phyloP scores from a whole-genome alignment of 805 yeast species.

The Hemisphaericaspora nanyangensis region DNA sequence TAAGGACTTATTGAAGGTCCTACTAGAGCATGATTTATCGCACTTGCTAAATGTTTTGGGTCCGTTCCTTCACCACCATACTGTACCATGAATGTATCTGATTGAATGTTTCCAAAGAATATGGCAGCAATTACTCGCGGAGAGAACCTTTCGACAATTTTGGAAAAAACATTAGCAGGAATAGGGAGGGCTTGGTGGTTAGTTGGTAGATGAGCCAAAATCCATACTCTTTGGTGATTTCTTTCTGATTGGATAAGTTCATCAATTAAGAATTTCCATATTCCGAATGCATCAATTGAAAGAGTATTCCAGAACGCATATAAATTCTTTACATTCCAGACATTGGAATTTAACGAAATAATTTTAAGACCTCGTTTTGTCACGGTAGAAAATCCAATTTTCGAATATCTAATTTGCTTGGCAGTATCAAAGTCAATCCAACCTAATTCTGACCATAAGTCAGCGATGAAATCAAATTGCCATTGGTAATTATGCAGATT shows the following conservation, averaged over 20 bases:
- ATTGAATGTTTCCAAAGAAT: slow-evolving; percentile 70
- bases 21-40: slow-evolving; percentile 58
- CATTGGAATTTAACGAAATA: slow-evolving; percentile 62
- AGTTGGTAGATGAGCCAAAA: slow-evolving; percentile 64
- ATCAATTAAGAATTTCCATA: slow-evolving; percentile 54
- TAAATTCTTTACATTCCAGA: slow-evolving; percentile 60
- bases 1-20: slow-evolving; percentile 65
- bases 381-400: slow-evolving; percentile 57
- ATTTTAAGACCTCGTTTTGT: slow-evolving; percentile 57
- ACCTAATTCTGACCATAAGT: slow-evolving; percentile 33
- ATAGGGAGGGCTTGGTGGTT: slow-evolving; percentile 58
- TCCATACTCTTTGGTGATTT: slow-evolving; percentile 65
- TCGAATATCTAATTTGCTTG: slow-evolving; percentile 40
- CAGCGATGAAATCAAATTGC: slow-evolving; percentile 35
- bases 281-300: slow-evolving; percentile 58
- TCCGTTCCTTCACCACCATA: slow-evolving; percentile 45
- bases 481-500: slow-evolving; percentile 30
- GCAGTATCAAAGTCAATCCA: slow-evolving; percentile 34
- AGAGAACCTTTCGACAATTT: slow-evolving; percentile 62
- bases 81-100: slow-evolving; percentile 60
- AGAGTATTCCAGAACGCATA: slow-evolving; percentile 28
- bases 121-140: slow-evolving; percentile 66
- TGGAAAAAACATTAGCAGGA: slow-evolving; percentile 51
- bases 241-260: slow-evolving; percentile 60
- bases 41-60: slow-evolving; percentile 30